These are phyloP conservation scores for Yamadazyma diddensiae DNA, from an alignment of 1,139 yeast genomes.

Conservation along the genomic window DNA sequence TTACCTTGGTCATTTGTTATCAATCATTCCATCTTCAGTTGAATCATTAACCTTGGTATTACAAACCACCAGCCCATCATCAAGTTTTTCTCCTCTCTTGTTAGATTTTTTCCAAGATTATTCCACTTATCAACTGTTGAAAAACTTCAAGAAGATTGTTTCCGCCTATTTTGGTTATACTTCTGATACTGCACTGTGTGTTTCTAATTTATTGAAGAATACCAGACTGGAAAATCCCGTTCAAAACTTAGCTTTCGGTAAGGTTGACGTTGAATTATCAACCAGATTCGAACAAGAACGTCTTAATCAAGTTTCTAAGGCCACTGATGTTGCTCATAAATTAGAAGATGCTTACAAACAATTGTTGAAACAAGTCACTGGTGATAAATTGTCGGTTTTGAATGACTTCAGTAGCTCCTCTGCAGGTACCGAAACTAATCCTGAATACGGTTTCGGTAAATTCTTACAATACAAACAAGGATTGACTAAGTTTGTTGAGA, in stretches of 20 bases:
- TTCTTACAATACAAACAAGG: conserved; percentile 58
- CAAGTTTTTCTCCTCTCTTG: conserved; percentile 56
- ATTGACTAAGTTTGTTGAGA: conserved; percentile 42
- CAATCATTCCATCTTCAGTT: conserved; percentile 53
- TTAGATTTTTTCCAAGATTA: conserved; percentile 72
- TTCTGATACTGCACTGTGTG: conserved; percentile 40
- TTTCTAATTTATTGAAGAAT: conserved; percentile 49
- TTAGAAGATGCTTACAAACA: conserved; percentile 79
- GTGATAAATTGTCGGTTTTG: conserved; percentile 46
- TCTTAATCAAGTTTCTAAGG: conserved; percentile 24
- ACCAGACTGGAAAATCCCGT: conserved; percentile 52
- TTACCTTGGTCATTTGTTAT: conserved; percentile 47
- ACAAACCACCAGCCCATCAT: conserved; percentile 50
- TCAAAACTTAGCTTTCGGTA: conserved; percentile 65
- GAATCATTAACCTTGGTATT: conserved; percentile 62
- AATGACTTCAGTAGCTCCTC: conserved; percentile 44
- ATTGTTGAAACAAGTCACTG: conserved; percentile 66
- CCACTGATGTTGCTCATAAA: conserved; percentile 44
- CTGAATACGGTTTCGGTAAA: conserved; percentile 87
- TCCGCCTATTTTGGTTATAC: conserved; percentile 59
- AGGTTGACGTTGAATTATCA: conserved; percentile 25
- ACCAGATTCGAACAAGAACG: conserved; percentile 27
- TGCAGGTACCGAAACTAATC: conserved; percentile 50
- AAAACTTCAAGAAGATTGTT: conserved; percentile 50
- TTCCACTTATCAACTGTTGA: conserved; percentile 45